Percentiles rank a stretch among this genome's conserved stretches.
Evolutionary conservation across 2,329 filamentous ascomycete genomes (phyloP).

Genomic region (Nigrospora oryzae): DNA sequence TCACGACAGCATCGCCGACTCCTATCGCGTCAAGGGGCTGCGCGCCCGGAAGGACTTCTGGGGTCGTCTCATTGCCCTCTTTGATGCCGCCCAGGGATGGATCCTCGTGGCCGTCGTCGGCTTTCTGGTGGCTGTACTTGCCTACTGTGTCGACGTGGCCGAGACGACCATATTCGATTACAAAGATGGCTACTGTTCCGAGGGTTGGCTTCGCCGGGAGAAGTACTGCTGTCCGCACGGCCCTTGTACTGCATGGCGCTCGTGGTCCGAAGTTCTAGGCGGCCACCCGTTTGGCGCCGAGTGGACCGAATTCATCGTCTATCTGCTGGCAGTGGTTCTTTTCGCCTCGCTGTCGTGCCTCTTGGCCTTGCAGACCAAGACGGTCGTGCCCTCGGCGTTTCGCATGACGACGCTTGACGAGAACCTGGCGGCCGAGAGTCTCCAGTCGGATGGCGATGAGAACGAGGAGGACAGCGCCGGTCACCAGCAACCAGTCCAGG

Average conservation of each 20-base stretch:
- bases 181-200: conserved; percentile 79
- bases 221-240: conserved; percentile 52
- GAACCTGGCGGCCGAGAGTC: conserved; percentile 66
- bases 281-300: conserved; percentile 34
- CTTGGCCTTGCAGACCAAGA: conserved; percentile 84
- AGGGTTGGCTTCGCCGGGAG: conserved; percentile 65
- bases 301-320: conserved; percentile 74
- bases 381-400: conserved; percentile 81
- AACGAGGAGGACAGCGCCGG: conserved; percentile 34
- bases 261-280: conserved; percentile 43
- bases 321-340: conserved; percentile 61
- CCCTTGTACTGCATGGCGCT: conserved; percentile 47
- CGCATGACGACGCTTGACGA: conserved; percentile 85
- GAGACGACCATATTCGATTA: conserved; percentile 81
- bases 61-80: conserved; percentile 66
- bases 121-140: conserved; percentile 72
- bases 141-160: conserved; percentile 82
- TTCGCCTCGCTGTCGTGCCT: conserved; percentile 68
- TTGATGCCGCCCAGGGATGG: conserved; percentile 91
- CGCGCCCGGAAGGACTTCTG: conserved; percentile 75
- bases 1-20: conserved; percentile 92
- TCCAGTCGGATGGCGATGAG: conserved; percentile 28
- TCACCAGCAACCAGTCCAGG: conserved; percentile 19
- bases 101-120: conserved; percentile 86
- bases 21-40: conserved; percentile 77